Evolutionary conservation across 345 rosid species (phyloP), one percentile per base, ranked within the genome.

Genomic region (Arabis alpina): DNA sequence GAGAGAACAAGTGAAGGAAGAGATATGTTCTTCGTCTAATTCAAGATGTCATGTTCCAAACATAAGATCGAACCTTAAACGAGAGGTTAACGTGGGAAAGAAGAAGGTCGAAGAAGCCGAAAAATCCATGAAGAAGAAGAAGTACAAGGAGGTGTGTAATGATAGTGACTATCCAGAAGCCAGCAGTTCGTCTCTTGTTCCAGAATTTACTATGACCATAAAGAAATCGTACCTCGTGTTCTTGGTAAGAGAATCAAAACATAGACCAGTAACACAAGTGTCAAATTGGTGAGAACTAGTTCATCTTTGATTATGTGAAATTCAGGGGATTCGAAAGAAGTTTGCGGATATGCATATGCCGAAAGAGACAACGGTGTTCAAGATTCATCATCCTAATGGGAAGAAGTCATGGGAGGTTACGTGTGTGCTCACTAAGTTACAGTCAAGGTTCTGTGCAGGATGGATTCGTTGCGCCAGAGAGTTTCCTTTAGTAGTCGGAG

Each of bases 391-490:
- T 14, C 19, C 6, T 2, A 16, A 58, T 6, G 42, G 58, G 30
- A 48, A 54, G 3, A 48, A 39, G 7, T 48, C 57, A 52, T 74
- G 78, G 68, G 43, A 67, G 23, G 77, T 67, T 43, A 59, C 2
- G 14, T 74, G 11, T 23, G 24, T 42, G 55, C 3, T 52, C 49
- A 59, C 13, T 43, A 6, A 15, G 44, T 1, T 0, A 36, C 73
- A 67, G 43, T 52, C 78, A 45, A 74, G 68, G 60, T 51, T 74
- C 57, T 27, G 44, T 60, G 51, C 57, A 52, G 73, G 73, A 13
- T 74, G 78, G 78, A n/a, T 12, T 44, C 51, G 68, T 53, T 67
- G 68, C 69, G 73, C 23, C 5, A 52, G 34, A 12, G 63, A 59
- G 2, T 15, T 66, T 1, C 25, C 32, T 66, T 66, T 74, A 52